Base-by-base conservation (phyloP, 148 eudicot genomes). In the Rhododendron williamsianum region DNA sequence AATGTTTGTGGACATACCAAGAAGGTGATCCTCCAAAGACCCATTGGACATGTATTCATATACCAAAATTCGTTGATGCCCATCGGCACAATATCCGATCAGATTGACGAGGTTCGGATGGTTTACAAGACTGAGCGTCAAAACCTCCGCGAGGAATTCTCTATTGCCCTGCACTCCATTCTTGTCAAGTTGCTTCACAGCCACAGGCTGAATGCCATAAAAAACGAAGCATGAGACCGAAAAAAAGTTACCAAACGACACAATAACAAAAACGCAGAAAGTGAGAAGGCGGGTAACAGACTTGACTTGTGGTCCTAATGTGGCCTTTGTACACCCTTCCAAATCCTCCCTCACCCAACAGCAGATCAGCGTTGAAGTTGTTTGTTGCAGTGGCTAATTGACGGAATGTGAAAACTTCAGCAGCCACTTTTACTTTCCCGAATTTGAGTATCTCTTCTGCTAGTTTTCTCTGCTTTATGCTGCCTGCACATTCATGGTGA, bases 81-180 rank as follows among this genome's bases (percentile, higher is more conserved):
- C 99, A 90, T 96, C 98, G 43, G 98, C 97, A 85, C 99, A 96
- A 84, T 95, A 95, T 38, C 99, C 99, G 4, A 94, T 88, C 76
- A 95, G 88, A 90, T 92, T 94, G 52, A 96, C 97, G 4, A 96
- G 94, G 88, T 93, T 95, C 3, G 91, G 96, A 73, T 96, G 99
- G 84, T 93, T 86, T 65, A 94, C 90, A 21, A 91, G 90, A 82
- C 97, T 93, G 65, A 95, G 77, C 86, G 89, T 94, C 86, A 95
- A 80, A 49, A 96, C 97, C 84, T 96, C 99, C 2, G 94, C 92
- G 0, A 96, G 89, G 80, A 96, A 96, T 84, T 95, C 99, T 80
- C 90, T 86, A 86, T 93, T 95, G 76, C 97, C 99, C 87, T 96
- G 97, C 41, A 89, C 27, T 43, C 98, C 96, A 88, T 93, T 93